phyloP scores from a whole-genome alignment of 176 grass and related monocot genomes.

The Aechmea fasciata region DNA sequence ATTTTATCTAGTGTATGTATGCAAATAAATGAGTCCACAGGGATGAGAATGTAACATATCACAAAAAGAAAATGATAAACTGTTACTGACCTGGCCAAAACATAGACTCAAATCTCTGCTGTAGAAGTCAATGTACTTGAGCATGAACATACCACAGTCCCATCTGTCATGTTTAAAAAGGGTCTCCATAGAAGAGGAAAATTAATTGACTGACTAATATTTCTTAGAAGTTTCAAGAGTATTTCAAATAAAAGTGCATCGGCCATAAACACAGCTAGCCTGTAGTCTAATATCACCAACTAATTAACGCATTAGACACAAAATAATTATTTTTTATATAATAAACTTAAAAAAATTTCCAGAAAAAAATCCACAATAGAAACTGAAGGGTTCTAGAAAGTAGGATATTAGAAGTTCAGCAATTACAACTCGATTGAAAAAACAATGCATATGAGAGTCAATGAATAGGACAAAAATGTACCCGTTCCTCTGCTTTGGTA shows the following conservation, averaged over 20 bases:
- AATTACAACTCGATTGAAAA: not conserved
- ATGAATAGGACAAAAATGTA: conserved; percentile 18
- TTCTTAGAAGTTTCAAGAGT: too few relatives aligned
- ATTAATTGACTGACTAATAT: too few relatives aligned
- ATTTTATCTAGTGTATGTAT: not conserved
- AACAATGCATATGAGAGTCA: not conserved
- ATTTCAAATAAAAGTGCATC: too few relatives aligned
- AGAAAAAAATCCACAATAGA: not conserved
- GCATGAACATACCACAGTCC: conserved; percentile 68
- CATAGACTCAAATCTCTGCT: conserved; percentile 62
- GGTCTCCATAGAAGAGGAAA: not conserved
- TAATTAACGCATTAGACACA: not conserved
- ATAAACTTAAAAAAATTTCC: not conserved
- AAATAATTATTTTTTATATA: not conserved
- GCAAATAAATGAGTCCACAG: not conserved
- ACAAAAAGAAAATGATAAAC: not conserved
- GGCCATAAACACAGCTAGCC: too few relatives aligned
- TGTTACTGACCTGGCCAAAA: conserved; percentile 8
- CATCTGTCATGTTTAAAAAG: not conserved
- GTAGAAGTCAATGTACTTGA: conserved; percentile 90
- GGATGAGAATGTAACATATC: not conserved
- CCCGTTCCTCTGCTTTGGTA: conserved; percentile 57
- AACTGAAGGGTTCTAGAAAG: not conserved
- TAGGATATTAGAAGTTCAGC: not conserved
- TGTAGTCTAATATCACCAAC: too few relatives aligned